Conservation (phyloP, 23 red algal species). For the Gracilaria caudata region DNA sequence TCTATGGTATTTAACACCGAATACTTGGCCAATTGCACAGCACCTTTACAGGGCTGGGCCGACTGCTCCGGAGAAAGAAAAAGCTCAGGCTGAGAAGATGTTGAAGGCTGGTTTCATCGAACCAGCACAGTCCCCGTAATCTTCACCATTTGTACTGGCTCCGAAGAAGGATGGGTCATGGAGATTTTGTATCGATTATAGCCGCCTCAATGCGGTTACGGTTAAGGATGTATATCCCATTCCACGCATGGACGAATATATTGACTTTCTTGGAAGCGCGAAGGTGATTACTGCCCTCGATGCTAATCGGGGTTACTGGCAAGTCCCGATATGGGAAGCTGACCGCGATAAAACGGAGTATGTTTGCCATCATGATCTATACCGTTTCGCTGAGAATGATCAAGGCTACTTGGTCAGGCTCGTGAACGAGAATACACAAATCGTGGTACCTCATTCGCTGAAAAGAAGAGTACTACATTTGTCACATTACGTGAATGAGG, state of each 20-base stretch:
- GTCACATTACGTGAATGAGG: too few relatives aligned
- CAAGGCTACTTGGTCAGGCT: too few relatives aligned
- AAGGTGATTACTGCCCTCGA: background rate
- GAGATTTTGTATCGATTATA: background rate
- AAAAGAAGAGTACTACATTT: too few relatives aligned
- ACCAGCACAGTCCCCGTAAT: background rate
- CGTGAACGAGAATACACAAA: background rate
- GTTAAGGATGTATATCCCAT: background rate
- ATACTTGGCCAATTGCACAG: background rate
- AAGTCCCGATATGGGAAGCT: background rate
- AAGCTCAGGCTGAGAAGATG: background rate
- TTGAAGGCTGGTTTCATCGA: background rate
- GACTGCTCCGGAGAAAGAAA: background rate
- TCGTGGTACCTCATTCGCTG: too few relatives aligned
- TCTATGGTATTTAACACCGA: background rate
- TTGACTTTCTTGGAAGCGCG: background rate
- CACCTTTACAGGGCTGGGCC: background rate
- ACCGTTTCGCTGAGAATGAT: background rate
- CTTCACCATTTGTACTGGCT: background rate
- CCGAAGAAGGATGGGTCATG: constrained; percentile 1
- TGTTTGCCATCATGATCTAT: background rate
- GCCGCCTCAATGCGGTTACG: background rate
- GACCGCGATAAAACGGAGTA: background rate
- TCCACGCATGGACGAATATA: background rate
- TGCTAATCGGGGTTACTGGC: background rate